phyloP scores from a whole-genome alignment of 2,329 filamentous ascomycete genomes.

The Neocucurbitaria cava region DNA sequence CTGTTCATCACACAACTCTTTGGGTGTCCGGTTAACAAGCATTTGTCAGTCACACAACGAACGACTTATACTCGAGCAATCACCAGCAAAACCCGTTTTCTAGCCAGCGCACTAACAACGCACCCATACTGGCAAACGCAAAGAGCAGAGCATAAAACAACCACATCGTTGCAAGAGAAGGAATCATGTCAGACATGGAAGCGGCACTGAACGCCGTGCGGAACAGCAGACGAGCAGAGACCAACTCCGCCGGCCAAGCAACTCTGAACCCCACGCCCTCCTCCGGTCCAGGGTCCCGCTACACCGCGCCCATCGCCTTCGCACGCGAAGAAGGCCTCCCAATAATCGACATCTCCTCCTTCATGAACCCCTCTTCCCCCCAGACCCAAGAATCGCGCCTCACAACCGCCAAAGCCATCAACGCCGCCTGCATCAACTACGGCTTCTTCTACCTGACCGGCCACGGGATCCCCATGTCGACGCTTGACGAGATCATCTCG shows the following conservation, averaged over 20 bases:
- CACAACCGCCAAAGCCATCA: conserved; percentile 41
- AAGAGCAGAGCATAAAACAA: not conserved
- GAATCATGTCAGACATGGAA: conserved; percentile 23
- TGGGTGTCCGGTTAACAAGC: not conserved
- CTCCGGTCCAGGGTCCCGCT: conserved; percentile 8
- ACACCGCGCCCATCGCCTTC: conserved; percentile 18
- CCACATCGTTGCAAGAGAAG: not conserved
- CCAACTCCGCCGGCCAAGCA: not conserved
- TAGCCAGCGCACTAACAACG: not conserved
- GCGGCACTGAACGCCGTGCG: conserved; percentile 15
- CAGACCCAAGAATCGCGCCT: conserved; percentile 19
- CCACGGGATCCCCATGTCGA: conserved; percentile 47
- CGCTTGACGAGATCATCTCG: conserved; percentile 35
- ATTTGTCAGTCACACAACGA: not conserved
- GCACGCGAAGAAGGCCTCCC: conserved; percentile 40
- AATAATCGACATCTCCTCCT: conserved; percentile 52
- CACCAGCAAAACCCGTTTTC: not conserved
- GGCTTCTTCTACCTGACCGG: conserved; percentile 55
- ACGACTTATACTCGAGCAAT: not conserved
- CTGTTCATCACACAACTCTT: not conserved
- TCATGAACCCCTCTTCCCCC: conserved; percentile 35
- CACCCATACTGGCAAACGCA: not conserved
- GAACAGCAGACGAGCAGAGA: conserved; percentile 2
- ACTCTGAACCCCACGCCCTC: conserved; percentile 31
- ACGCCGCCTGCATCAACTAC: conserved; percentile 46